These are phyloP conservation scores for Gossypium mustelinum DNA, from an alignment of 345 rosid species.

Conservation along the genomic window DNA sequence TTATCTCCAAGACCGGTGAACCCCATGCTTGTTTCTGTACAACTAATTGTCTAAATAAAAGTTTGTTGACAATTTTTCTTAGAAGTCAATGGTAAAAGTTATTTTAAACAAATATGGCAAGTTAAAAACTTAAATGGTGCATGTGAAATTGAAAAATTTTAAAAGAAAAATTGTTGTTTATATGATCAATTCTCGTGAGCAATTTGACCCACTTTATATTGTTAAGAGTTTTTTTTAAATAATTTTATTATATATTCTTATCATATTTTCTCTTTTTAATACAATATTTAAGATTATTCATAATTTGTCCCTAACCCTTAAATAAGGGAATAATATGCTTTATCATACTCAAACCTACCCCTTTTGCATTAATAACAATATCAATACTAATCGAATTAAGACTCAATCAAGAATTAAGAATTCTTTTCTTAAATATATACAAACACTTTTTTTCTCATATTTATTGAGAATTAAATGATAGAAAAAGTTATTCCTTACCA, in stretches of 20 bases:
- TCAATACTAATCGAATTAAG: too few species aligned
- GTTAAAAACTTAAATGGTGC: neutral
- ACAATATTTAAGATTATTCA: too few species aligned
- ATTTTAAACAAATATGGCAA: neutral
- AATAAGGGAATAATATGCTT: too few species aligned
- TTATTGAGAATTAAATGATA: neutral
- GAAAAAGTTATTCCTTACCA: neutral
- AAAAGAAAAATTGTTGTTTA: too few species aligned
- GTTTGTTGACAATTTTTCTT: neutral
- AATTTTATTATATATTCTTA: too few species aligned
- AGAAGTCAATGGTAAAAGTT: neutral
- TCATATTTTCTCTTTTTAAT: too few species aligned
- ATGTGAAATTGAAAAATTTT: neutral
- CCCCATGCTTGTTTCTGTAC: neutral
- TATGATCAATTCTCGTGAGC: neutral
- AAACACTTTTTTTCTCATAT: neutral
- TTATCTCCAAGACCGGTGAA: neutral
- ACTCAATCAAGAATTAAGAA: too few species aligned
- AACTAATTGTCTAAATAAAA: neutral
- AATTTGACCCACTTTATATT: neutral
- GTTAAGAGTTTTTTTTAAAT: neutral
- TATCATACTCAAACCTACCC: accelerated
- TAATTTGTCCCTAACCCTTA: too few species aligned
- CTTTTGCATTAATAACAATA: accelerated
- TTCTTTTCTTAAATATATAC: neutral